phyloP scores from a whole-genome alignment of 352 stramenopile genomes.

The Phytopythium litorale region DNA sequence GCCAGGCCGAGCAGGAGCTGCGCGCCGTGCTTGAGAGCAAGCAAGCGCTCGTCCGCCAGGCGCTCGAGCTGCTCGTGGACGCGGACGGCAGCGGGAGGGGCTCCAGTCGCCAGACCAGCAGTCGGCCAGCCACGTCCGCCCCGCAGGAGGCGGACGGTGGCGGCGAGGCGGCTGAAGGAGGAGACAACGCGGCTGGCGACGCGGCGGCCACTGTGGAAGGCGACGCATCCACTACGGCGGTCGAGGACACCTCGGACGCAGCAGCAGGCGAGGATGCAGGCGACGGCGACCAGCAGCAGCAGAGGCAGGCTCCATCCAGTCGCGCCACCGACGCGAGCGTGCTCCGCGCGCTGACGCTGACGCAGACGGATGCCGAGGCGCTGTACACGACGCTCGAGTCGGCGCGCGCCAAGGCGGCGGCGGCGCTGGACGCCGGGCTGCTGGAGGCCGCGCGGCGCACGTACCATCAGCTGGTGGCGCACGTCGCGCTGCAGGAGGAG shows the following conservation, averaged over 20 bases:
- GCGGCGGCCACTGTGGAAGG: background rate
- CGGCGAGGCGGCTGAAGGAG: background rate
- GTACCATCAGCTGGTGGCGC: slow-evolving; percentile 68
- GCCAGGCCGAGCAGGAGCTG: slow-evolving; percentile 64
- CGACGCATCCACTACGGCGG: background rate
- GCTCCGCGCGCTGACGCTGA: slow-evolving; percentile 42
- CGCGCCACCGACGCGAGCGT: slow-evolving; percentile 33
- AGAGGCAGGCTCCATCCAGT: slow-evolving; percentile 9
- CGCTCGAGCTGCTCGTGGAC: slow-evolving; percentile 29
- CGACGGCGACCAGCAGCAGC: background rate
- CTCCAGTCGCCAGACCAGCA: slow-evolving; percentile 9
- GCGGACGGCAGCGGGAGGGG: background rate
- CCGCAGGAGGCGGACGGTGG: background rate
- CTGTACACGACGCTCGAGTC: slow-evolving; percentile 72
- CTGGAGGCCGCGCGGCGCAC: slow-evolving; percentile 47
- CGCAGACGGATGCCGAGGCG: slow-evolving; percentile 64
- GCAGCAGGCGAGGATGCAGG: background rate
- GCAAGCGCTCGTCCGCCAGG: slow-evolving; percentile 48
- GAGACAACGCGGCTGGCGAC: background rate
- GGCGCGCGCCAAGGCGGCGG: slow-evolving; percentile 52
- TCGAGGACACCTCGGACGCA: background rate
- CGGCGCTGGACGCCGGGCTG: slow-evolving; percentile 32
- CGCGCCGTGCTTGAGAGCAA: slow-evolving; percentile 56
- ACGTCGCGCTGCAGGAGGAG: slow-evolving; percentile 72
- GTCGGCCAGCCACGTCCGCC: slow-evolving; percentile 7